phyloP scores from a whole-genome alignment of 2,329 filamentous ascomycete genomes.

The Penicillium sp. region DNA sequence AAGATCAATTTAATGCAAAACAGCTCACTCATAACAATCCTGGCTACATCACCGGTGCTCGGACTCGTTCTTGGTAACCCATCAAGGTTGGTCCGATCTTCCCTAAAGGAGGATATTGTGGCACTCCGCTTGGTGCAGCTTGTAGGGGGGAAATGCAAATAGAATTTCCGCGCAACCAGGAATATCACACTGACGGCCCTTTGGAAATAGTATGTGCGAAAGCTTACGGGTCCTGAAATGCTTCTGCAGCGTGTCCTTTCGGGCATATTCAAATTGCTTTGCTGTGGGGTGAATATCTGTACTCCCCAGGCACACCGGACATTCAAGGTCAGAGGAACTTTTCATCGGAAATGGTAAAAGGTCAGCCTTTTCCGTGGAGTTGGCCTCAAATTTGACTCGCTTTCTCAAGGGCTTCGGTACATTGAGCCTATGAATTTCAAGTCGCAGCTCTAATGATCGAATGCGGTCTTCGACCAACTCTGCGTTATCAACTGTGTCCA shows the following conservation, averaged over 20 bases:
- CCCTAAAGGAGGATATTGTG: too few species aligned
- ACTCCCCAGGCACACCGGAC: neutral
- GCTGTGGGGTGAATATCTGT: neutral
- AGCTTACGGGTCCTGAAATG: neutral
- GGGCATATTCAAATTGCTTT: neutral
- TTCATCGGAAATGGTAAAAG: too few species aligned
- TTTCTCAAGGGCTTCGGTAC: constrained; percentile 1
- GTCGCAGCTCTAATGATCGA: constrained; percentile 5
- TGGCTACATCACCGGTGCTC: too few species aligned
- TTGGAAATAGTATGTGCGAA: neutral
- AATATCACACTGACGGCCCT: neutral
- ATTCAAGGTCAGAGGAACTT: neutral
- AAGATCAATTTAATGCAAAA: too few species aligned
- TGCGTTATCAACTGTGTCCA: constrained; percentile 1
- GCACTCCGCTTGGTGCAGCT: neutral
- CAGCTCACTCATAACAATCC: too few species aligned
- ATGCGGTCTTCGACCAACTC: constrained; percentile 7
- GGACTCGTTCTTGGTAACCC: too few species aligned
- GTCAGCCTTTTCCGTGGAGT: neutral
- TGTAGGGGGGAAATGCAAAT: neutral
- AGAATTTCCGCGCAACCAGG: neutral
- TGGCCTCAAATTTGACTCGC: neutral
- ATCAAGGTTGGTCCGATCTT: too few species aligned
- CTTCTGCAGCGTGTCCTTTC: neutral
- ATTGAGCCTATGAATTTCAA: constrained; percentile 5